A percentile compares a stretch with the other conserved stretches of the same genome.
phyloP scores from a whole-genome alignment of 176 grass and related monocot genomes.

The Oryza glumipatula region DNA sequence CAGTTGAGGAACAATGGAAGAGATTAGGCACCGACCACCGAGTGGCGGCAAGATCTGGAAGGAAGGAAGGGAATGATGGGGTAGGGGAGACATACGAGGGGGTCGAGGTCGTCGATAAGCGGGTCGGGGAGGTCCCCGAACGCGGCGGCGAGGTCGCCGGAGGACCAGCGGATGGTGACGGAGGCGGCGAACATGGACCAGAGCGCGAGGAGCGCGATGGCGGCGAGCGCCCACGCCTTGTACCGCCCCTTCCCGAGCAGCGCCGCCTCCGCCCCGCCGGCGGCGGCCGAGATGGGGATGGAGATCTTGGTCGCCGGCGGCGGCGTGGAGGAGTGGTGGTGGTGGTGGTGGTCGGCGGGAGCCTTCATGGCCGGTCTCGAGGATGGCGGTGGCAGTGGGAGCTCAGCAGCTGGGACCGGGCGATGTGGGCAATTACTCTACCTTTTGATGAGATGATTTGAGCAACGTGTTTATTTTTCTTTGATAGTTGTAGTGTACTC shows the following conservation, averaged over 20 bases:
- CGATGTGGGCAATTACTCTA: too few relatives aligned
- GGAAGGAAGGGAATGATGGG: background rate
- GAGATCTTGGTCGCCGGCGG: conserved; percentile 50
- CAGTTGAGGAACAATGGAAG: background rate
- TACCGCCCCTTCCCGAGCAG: conserved; percentile 59
- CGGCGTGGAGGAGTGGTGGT: conserved; percentile 34
- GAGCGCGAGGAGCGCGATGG: conserved; percentile 75
- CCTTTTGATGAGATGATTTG: too few relatives aligned
- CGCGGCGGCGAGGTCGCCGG: conserved; percentile 29
- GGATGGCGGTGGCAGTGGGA: background rate
- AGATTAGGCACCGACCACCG: conserved; percentile 16
- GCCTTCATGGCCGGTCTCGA: conserved; percentile 44
- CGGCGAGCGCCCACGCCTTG: conserved; percentile 72
- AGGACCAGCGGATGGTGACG: conserved; percentile 69
- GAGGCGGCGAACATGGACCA: conserved; percentile 88
- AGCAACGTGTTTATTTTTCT: too few relatives aligned
- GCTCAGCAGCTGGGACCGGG: background rate
- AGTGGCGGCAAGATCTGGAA: conserved; percentile 24
- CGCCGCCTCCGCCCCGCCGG: background rate
- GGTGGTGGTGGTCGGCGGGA: conserved; percentile 31
- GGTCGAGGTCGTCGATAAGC: conserved; percentile 44
- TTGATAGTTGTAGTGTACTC: too few relatives aligned
- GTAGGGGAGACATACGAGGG: conserved; percentile 31
- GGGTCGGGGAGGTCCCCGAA: conserved; percentile 10
- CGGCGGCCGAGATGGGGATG: conserved; percentile 13